phyloP scores from a whole-genome alignment of 2,329 filamentous ascomycete genomes.

The Rosellinia necatrix region DNA sequence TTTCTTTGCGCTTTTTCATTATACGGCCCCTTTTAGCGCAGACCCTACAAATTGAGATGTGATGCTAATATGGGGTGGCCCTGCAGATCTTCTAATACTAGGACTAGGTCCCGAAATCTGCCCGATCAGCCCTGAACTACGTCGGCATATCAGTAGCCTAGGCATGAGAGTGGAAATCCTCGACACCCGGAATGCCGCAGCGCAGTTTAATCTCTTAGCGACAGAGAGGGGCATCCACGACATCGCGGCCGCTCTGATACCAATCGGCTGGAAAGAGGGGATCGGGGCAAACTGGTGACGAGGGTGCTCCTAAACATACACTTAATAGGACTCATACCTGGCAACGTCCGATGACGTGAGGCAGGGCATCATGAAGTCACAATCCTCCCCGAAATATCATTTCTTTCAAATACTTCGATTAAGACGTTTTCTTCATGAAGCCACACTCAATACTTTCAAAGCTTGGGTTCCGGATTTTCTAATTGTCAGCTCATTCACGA shows the following conservation, averaged over 20 bases:
- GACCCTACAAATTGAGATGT: neutral
- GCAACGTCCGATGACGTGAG: neutral
- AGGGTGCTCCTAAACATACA: conserved; percentile 5
- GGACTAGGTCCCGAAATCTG: conserved; percentile 78
- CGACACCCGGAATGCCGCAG: conserved; percentile 91
- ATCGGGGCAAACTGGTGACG: conserved; percentile 44
- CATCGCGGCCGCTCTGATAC: conserved; percentile 86
- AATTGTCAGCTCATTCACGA: neutral
- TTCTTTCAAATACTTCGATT: neutral
- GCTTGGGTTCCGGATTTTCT: neutral
- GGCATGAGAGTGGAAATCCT: conserved; percentile 87
- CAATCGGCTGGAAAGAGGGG: conserved; percentile 78
- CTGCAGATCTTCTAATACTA: conserved; percentile 81
- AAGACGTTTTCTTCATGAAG: neutral
- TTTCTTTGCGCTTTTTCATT: conserved; percentile 26
- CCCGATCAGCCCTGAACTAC: conserved; percentile 76
- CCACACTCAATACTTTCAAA: neutral
- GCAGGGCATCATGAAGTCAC: neutral
- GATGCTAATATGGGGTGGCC: conserved; percentile 7
- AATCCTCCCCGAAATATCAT: no score
- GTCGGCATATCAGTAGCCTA: conserved; percentile 71
- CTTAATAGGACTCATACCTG: neutral
- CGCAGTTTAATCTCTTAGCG: conserved; percentile 93
- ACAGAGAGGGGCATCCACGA: conserved; percentile 87
- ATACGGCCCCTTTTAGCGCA: neutral